Evolutionary conservation across 768 basidiomycete species (phyloP), one percentile per base, ranked within the genome.

Genomic region (Trametopsis cervina): DNA sequence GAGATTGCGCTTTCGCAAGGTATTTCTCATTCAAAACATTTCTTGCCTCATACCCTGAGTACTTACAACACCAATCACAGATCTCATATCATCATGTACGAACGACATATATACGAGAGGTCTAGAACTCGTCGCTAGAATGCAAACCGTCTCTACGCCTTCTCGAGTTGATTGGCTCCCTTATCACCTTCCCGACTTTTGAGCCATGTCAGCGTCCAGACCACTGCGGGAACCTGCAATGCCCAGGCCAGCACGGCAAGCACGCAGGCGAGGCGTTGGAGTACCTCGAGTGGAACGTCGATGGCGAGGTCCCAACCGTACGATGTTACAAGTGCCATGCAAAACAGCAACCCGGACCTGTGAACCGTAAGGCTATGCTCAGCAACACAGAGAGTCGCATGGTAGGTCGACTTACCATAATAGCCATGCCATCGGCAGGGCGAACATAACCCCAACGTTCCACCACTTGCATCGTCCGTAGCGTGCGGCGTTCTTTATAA

Each of bases 261-360:
- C 24, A 21, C 41, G 4, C 25, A 13, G 3, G 29, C 13, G 12
- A 40, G 13, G n/a, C 40, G 48, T 17, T n/a, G 21, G 29, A 43
- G 15, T 23, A 22, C 6, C 13, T 15, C 38, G 24, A 26, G 13
- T 22, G 10, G 40, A 4, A 13, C 1, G 26, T 24, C 18, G 25
- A 23, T 11, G 2, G 35, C 18, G 33, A 29, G 15, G 41, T 17
- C 22, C 24, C 40, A 49, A 22, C 42, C 41, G 42, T 49, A 43
- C 20, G 41, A 21, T 21, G 22, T 13, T 2, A 37, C 1, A 20
- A 49, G 18, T 15, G 48, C 35, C 20, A 35, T 3, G 27, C 23
- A 15, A 41, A 49, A 49, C 40, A 38, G 42, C 15, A 29, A 7
- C 15, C 27, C 41, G 13, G 48, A 42, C 48, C 48, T 49, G 36